Base-by-base conservation (phyloP, 192 early-diverging fungal species). In the Kappamyces sp. region DNA sequence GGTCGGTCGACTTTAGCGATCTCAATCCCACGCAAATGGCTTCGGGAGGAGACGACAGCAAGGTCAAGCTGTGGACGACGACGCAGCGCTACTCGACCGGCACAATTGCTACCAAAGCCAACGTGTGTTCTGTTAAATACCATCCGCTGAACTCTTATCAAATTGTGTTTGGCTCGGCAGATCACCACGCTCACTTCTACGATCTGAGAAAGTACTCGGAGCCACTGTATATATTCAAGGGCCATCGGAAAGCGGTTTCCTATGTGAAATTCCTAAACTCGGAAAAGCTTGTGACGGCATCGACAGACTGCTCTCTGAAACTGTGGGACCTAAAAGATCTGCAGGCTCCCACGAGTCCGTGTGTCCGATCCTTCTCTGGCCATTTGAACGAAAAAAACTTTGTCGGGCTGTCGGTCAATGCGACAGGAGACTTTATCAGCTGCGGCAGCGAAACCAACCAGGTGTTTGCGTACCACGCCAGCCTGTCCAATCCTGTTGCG, bases 321-420 rank as follows among this genome's bases (percentile, higher is more conserved):
- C 72, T 90, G 38, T 98, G 95, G 95, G 78, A 80, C 50, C 66
- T 86, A 32, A 32, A 45, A 1, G 32, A 34, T 29, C 3, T 38
- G 5, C 5, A 22, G 30, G n/a, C 35, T 2, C 1, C 12, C 60
- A 64, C 63, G 59, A 45, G 8, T 7, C 57, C 69, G 6, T 90
- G 84, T 49, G 65, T 76, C 3, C 72, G 90, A 31, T 87, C 87
- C 11, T 98, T 79, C 68, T 68, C 75, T 4, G 94, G 94, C 4
- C 95, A 98, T 64, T 47, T 72, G 5, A 98, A 98, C 61, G 91
- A 94, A 62, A 92, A 90, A 74, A 96, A 96, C 73, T 98, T 98
- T 90, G 95, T 96, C 3, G 95, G 95, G 1, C 73, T 98, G 57
- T 86, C 84, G 30, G 76, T 86, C 4, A 85, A 85, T 49, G 66